Evolutionary conservation across 768 basidiomycete species (phyloP).

Genomic region (Cyathus striatus): DNA sequence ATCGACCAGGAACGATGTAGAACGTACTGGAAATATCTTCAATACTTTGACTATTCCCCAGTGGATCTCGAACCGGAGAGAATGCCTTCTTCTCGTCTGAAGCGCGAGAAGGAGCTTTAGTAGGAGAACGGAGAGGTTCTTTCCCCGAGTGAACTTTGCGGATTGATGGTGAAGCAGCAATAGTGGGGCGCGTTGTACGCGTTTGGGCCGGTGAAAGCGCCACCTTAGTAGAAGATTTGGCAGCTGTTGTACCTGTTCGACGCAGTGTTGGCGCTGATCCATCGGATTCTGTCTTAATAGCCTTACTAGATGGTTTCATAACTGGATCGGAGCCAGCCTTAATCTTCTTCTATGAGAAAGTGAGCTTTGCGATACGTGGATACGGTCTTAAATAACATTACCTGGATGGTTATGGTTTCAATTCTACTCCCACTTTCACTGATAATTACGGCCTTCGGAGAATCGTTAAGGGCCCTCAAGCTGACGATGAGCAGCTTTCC

Average conservation of each 20-base stretch:
- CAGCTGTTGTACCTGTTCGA: too few relatives aligned
- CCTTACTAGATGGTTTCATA: too few relatives aligned
- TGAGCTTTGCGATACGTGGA: too few relatives aligned
- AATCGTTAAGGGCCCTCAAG: slow-evolving; percentile 60
- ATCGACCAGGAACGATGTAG: slow-evolving; percentile 5
- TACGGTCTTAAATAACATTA: too few relatives aligned
- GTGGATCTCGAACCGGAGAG: slow-evolving; percentile 34
- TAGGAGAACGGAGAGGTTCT: too few relatives aligned
- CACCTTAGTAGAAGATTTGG: slow-evolving; percentile 12
- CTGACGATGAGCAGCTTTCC: slow-evolving; percentile 64
- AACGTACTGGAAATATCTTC: slow-evolving; percentile 24
- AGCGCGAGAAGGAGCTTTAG: too few relatives aligned
- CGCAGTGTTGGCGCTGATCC: too few relatives aligned
- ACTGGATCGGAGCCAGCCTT: slow-evolving; percentile 12
- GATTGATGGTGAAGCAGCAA: slow-evolving; percentile 13
- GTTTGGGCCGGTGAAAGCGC: slow-evolving; percentile 17
- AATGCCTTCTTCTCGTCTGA: slow-evolving; percentile 22
- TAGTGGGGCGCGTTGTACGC: slow-evolving; percentile 8
- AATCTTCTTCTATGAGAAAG: slow-evolving; percentile 12
- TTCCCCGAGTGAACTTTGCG: too few relatives aligned
- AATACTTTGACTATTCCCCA: slow-evolving; percentile 23
- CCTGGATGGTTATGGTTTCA: slow-evolving; percentile 55
- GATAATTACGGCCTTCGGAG: slow-evolving; percentile 49
- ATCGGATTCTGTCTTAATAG: too few relatives aligned
- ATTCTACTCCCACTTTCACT: slow-evolving; percentile 44